A percentile compares a stretch with the other conserved stretches of the same genome.
Conservation (phyloP, 108 stramenopile species). For the Cylindrotheca closterium region DNA sequence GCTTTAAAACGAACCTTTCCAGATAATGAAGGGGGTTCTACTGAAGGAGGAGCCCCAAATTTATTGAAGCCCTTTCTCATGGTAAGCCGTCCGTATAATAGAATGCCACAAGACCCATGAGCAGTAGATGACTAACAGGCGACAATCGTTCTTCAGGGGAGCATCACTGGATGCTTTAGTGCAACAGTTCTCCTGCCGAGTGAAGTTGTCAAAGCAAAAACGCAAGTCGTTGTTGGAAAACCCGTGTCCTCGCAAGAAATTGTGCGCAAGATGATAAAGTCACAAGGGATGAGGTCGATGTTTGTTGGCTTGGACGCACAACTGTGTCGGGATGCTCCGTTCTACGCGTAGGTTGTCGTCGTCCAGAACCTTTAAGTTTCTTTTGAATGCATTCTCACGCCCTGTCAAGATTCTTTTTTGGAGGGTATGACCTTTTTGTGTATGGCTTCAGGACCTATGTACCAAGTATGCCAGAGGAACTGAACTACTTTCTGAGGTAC, state of each 20-base stretch:
- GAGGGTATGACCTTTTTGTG: constrained; percentile 80
- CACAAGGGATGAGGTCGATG: constrained; percentile 54
- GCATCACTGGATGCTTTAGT: constrained; percentile 81
- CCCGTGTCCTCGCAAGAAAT: constrained; percentile 57
- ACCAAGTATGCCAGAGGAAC: constrained; percentile 86
- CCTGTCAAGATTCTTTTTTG: constrained; percentile 48
- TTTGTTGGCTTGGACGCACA: constrained; percentile 88
- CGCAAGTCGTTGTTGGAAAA: constrained; percentile 72
- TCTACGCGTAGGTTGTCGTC: constrained; percentile 89
- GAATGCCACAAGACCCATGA: background rate
- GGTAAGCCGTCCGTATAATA: constrained; percentile 16
- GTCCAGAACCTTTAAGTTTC: too few species aligned
- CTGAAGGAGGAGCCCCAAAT: constrained; percentile 52
- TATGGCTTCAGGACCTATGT: constrained; percentile 75
- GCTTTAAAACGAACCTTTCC: constrained; percentile 87
- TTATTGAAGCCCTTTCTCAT: constrained; percentile 79
- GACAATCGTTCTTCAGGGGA: constrained; percentile 32
- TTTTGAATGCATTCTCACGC: constrained; percentile 2
- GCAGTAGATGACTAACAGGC: background rate
- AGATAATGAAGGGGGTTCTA: constrained; percentile 31
- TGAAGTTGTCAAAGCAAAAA: constrained; percentile 87
- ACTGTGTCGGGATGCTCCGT: constrained; percentile 77
- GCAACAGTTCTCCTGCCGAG: constrained; percentile 79
- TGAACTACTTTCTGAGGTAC: constrained; percentile 75
- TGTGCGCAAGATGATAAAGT: constrained; percentile 62